A percentile compares a stretch with the other conserved stretches of the same genome.
phyloP scores from a whole-genome alignment of 805 yeast genomes.

The Alloascoidea hylecoeti region DNA sequence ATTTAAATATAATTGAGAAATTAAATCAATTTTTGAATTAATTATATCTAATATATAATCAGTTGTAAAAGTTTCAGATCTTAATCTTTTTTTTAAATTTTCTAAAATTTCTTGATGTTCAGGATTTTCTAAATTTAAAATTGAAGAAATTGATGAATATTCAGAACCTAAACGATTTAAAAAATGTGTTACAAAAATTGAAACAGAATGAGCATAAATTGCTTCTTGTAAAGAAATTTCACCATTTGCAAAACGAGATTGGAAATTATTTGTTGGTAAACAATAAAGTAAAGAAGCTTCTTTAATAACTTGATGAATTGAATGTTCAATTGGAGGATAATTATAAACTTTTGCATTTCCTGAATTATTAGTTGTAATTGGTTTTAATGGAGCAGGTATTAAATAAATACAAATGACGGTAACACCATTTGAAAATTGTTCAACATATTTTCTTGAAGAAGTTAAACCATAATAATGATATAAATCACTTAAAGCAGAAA shows the following conservation, averaged over 20 bases:
- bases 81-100: slow-evolving; percentile 74
- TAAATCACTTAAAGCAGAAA: slow-evolving; percentile 73
- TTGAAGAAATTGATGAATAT: slow-evolving; percentile 50
- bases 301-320: slow-evolving; percentile 80
- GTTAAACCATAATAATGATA: slow-evolving; percentile 80
- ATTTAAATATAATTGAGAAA: slow-evolving; percentile 74
- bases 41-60: slow-evolving; percentile 70
- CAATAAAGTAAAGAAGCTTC: slow-evolving; percentile 90
- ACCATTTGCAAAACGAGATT: slow-evolving; percentile 54
- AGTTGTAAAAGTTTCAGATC: slow-evolving; percentile 88
- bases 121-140: slow-evolving; percentile 47
- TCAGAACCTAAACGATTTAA: slow-evolving; percentile 90
- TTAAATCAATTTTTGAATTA: slow-evolving; percentile 50
- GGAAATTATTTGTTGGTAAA: slow-evolving; percentile 77
- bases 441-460: slow-evolving; percentile 84
- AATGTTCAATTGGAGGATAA: slow-evolving; percentile 45
- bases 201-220: slow-evolving; percentile 87
- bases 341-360: slow-evolving; percentile 14
- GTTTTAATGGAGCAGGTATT: slow-evolving; percentile 38
- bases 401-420: slow-evolving; percentile 81
- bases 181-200: slow-evolving; percentile 87
- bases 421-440: slow-evolving; percentile 81
- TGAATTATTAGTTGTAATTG: slow-evolving; percentile 17
- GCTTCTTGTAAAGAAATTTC: slow-evolving; percentile 87
- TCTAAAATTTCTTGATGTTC: slow-evolving; percentile 64